Evolutionary conservation across 768 basidiomycete genomes (phyloP).

Genomic region (Termitomyces sp.): DNA sequence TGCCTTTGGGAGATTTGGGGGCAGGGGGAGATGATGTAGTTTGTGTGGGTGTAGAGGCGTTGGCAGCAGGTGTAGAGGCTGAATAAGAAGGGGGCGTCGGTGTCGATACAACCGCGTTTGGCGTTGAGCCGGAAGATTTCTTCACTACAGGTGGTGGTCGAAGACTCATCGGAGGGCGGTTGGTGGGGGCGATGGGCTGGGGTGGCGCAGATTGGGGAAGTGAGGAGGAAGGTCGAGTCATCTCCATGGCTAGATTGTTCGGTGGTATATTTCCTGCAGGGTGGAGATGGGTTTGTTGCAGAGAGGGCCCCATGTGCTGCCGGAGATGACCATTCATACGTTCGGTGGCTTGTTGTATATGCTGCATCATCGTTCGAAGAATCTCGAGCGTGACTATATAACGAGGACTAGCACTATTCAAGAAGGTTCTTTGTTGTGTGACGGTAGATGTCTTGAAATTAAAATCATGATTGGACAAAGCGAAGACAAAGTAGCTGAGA

Average conservation of each 20-base stretch:
- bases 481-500: not conserved
- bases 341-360: conserved; percentile 14
- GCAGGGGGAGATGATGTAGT: conserved; percentile 55
- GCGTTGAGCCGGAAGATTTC: conserved; percentile 19
- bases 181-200: conserved; percentile 14
- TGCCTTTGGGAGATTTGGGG: conserved; percentile 67
- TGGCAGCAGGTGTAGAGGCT: conserved; percentile 36
- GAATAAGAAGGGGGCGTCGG: conserved; percentile 39
- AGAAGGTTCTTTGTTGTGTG: conserved; percentile 34
- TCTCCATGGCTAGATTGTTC: conserved; percentile 5
- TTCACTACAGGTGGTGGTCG: conserved; percentile 23
- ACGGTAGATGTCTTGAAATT: conserved; percentile 36
- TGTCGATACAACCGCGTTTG: conserved; percentile 23
- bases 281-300: conserved; percentile 12
- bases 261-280: conserved; percentile 6
- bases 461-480: conserved; percentile 4
- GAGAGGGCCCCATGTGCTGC: conserved; percentile 14
- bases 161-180: conserved; percentile 10
- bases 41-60: conserved; percentile 47
- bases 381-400: conserved; percentile 31
- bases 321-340: conserved; percentile 6
- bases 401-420: conserved; percentile 32
- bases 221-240: conserved; percentile 18
- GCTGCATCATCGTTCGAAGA: conserved; percentile 35
- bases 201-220: conserved; percentile 13